Evolutionary conservation across 2,329 filamentous ascomycete species (phyloP).

Genomic region (Alternaria incomplexa): DNA sequence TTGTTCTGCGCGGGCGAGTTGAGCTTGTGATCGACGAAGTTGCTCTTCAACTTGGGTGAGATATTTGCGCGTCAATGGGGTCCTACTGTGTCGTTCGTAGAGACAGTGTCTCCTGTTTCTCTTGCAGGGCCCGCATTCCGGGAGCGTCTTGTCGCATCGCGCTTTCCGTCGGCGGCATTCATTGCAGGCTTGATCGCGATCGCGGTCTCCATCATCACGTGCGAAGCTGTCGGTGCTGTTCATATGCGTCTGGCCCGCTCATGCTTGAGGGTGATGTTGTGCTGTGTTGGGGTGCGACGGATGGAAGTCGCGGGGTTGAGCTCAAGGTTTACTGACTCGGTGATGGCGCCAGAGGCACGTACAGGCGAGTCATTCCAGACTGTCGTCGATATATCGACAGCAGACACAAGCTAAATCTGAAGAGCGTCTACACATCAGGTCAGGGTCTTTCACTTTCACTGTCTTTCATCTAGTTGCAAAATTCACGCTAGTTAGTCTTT

Average conservation of each 20-base stretch:
- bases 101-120: slow-evolving; percentile 56
- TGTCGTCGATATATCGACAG: neutral
- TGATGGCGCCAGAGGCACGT: neutral
- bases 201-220: neutral
- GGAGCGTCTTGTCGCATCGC: slow-evolving; percentile 15
- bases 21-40: slow-evolving; percentile 11
- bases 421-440: neutral
- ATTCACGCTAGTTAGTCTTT: neutral
- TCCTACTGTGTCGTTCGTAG: slow-evolving; percentile 58
- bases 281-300: neutral
- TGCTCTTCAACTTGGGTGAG: slow-evolving; percentile 15
- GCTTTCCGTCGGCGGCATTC: slow-evolving; percentile 20
- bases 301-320: neutral
- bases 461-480: neutral
- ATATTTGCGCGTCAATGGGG: slow-evolving; percentile 55
- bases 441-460: neutral
- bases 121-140: slow-evolving; percentile 29
- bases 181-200: slow-evolving; percentile 14
- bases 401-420: neutral
- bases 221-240: slow-evolving; percentile 6
- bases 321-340: neutral
- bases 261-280: neutral
- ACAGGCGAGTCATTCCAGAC: neutral
- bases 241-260: slow-evolving; percentile 7
- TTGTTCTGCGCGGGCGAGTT: slow-evolving; percentile 8